Percentiles rank a stretch among this genome's conserved stretches.
These are phyloP conservation scores for Plasmodium berghei DNA, from an alignment of 169 alveolate species.

Conservation along the genomic window DNA sequence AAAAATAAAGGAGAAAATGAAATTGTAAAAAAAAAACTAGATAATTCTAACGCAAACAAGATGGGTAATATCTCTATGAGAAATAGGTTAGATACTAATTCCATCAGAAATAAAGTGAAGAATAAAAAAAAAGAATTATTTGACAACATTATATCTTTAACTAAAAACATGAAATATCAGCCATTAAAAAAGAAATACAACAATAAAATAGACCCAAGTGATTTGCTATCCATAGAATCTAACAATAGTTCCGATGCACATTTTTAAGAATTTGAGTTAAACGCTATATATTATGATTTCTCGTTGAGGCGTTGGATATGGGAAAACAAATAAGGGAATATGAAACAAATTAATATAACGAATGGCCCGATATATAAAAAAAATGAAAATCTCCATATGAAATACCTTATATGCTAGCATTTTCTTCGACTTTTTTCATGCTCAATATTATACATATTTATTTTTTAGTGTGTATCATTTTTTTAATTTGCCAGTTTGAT, in stretches of 20 bases:
- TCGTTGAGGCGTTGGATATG: too few species aligned
- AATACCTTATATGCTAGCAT: too few species aligned
- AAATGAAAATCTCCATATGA: not conserved
- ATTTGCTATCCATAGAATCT: conserved; percentile 47
- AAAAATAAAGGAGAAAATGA: not conserved
- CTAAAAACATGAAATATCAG: conserved; percentile 59
- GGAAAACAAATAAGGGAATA: not conserved
- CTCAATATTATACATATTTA: too few species aligned
- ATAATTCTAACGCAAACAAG: not conserved
- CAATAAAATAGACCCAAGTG: conserved; percentile 30
- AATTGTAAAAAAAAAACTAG: not conserved
- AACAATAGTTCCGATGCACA: conserved; percentile 34
- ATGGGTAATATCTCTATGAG: not conserved
- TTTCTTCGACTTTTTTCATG: too few species aligned
- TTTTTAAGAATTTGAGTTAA: not conserved
- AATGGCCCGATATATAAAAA: not conserved
- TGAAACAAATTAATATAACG: not conserved
- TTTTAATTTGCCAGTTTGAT: too few species aligned
- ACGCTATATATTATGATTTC: not conserved
- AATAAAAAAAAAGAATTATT: conserved; percentile 50
- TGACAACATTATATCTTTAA: conserved; percentile 62
- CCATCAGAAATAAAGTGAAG: conserved; percentile 53
- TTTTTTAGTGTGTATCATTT: too few species aligned
- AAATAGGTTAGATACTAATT: not conserved
- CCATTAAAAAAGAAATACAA: conserved; percentile 61